Percentiles rank a stretch among this genome's conserved stretches.
Conservation (phyloP, 2,329 filamentous ascomycete species). For the Pseudogymnoascus sp. region DNA sequence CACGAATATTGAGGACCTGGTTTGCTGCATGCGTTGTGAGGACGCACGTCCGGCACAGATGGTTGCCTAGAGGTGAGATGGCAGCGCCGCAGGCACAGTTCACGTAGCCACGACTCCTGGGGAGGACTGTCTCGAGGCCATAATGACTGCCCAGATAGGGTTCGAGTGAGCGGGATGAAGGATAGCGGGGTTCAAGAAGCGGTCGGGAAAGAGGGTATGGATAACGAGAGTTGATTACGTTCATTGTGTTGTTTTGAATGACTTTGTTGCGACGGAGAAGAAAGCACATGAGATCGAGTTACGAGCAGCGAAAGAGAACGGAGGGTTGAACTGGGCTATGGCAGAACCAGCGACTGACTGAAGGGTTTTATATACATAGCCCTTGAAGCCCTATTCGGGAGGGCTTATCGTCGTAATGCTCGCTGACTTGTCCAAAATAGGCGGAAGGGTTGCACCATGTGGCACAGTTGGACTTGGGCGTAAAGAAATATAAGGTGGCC, state of each 20-base stretch:
- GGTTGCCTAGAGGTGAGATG: conserved; percentile 2
- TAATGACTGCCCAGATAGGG: background rate
- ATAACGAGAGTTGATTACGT: conserved; percentile 8
- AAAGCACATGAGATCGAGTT: conserved; percentile 2
- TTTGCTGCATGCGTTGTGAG: conserved; percentile 10
- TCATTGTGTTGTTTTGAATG: conserved; percentile 9
- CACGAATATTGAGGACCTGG: conserved; percentile 6
- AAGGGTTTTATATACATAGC: background rate
- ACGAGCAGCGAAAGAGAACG: background rate
- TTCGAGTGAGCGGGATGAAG: conserved; percentile 3
- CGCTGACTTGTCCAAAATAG: conserved; percentile 1
- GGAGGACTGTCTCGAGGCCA: background rate
- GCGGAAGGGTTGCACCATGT: conserved; percentile 5
- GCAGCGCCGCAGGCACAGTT: conserved; percentile 3
- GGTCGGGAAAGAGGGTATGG: background rate
- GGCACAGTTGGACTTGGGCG: background rate
- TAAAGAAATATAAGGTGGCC: background rate
- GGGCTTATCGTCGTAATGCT: conserved; percentile 5
- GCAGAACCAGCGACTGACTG: background rate
- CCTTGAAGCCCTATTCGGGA: background rate
- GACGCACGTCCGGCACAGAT: conserved; percentile 6
- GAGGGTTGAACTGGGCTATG: background rate
- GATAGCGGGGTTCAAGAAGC: conserved; percentile 1
- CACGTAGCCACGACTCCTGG: conserved; percentile 2
- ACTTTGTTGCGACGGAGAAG: background rate